Base-by-base conservation (phyloP, 1,139 yeast species). In the Spencermartinsiella ligniputridi region DNA sequence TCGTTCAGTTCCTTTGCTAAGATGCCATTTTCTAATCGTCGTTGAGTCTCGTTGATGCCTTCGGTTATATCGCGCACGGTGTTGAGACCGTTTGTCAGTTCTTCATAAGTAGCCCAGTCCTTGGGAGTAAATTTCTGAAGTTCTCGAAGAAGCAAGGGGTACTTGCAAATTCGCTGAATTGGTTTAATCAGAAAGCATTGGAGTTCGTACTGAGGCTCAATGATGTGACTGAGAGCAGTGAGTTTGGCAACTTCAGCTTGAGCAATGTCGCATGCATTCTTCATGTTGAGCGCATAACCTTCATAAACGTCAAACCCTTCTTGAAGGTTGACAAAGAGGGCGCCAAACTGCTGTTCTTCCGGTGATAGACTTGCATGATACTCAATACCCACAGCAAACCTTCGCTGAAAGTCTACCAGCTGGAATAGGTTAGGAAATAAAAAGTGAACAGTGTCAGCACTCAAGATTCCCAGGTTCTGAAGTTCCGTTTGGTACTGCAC, bases 151-250 rank as follows among this genome's bases (percentile, higher is more conserved):
- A 92, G 70, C 40, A 94, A 68, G 2, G 98, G 98, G 63, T 92
- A 92, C 64, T 90, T 88, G 71, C 97, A 88, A 24, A 92, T 74
- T 55, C 98, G 77, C 69, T 92, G 99, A 35, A 92, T 88, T 0
- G 99, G 99, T 63, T 92, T 92, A 55, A 92, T 78, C 40, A 94
- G 74, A 63, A 86, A 86, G 43, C 95, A 83, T 59, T 88, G 97
- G 44, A 92, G 71, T 64, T 92, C 98, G 62, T 89, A 83, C 32
- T 88, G 85, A 21, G 95, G 94, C 52, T 83, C 95, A 47, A 92
- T 78, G 37, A 89, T 67, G 40, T 74, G 67, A 3, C 84, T 73
- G 19, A 83, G 73, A 48, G 76, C 76, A 46, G 65, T 69, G 47
- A 86, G 69, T 55, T 76, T 79, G 34, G 70, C 59, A 29, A 81